phyloP scores from a whole-genome alignment of 1,139 yeast genomes.

The Yamadazyma sp. region DNA sequence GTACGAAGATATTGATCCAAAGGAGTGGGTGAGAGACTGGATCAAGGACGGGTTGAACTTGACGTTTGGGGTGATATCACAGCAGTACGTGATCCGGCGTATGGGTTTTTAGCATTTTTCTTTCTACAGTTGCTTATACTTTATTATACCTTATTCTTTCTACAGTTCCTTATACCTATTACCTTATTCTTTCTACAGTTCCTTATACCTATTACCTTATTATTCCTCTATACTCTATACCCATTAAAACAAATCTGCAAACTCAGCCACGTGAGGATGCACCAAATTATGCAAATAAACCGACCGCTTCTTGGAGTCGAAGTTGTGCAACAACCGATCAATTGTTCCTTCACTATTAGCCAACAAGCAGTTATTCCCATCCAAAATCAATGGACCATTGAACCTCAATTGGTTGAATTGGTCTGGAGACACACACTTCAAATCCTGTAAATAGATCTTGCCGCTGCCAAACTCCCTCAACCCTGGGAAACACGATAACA shows the following conservation, averaged over 20 bases:
- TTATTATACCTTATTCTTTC: no score
- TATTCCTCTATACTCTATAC: not conserved
- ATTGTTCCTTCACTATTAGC: conserved; percentile 50
- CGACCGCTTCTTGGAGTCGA: conserved; percentile 16
- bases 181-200: conserved; percentile 5
- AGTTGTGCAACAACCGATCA: conserved; percentile 44
- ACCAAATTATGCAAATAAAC: conserved; percentile 22
- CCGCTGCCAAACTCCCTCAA: conserved; percentile 10
- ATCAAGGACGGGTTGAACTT: conserved; percentile 77
- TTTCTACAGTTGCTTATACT: no score
- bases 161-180: no score
- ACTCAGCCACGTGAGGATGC: conserved; percentile 49
- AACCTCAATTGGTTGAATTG: conserved; percentile 21
- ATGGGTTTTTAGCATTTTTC: conserved; percentile 91
- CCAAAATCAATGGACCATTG: conserved; percentile 52
- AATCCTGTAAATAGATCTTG: conserved; percentile 22
- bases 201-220: not conserved
- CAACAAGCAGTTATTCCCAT: conserved; percentile 52
- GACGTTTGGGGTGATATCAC: conserved; percentile 84
- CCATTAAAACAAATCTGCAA: conserved; percentile 44
- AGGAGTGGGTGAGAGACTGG: conserved; percentile 97
- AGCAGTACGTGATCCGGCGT: conserved; percentile 83
- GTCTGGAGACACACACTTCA: conserved; percentile 18
- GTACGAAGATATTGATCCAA: conserved; percentile 62
- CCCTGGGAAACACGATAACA: conserved; percentile 25